A percentile compares a stretch with the other conserved stretches of the same genome.
Conservation (phyloP, 2,329 filamentous ascomycete species). For the Ascochyta lentis region DNA sequence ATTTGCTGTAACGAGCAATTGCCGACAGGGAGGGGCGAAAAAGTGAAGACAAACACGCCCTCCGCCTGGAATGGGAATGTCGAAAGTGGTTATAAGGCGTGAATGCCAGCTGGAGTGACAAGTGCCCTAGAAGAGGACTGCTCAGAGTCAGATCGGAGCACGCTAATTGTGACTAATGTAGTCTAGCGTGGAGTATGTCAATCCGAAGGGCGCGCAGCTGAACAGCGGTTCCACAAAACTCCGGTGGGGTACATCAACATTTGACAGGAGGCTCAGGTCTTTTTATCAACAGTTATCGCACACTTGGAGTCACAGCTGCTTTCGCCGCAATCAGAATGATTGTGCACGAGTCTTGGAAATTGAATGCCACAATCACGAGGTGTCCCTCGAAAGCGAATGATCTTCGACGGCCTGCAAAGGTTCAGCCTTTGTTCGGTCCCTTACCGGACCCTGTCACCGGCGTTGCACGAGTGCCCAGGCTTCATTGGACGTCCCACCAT, state of each 20-base stretch:
- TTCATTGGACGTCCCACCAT: background rate
- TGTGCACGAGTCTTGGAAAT: background rate
- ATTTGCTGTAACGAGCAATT: constrained; percentile 3
- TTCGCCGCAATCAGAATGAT: background rate
- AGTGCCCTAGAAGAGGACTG: constrained; percentile 13
- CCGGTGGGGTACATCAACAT: constrained; percentile 9
- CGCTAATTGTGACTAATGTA: constrained; percentile 5
- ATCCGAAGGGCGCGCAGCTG: constrained; percentile 15
- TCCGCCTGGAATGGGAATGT: constrained; percentile 11
- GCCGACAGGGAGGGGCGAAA: background rate
- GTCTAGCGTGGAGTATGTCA: constrained; percentile 13
- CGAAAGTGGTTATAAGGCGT: constrained; percentile 29
- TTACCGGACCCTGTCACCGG: background rate
- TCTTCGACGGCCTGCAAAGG: background rate
- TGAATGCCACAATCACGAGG: background rate
- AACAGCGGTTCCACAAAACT: constrained; percentile 8
- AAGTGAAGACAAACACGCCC: constrained; percentile 26
- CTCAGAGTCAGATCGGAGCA: constrained; percentile 17
- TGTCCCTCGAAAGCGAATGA: background rate
- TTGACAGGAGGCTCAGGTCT: constrained; percentile 4
- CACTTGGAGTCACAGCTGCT: background rate
- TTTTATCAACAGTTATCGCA: background rate
- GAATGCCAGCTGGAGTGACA: constrained; percentile 20
- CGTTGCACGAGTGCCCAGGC: background rate
- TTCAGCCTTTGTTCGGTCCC: background rate